phyloP scores from a whole-genome alignment of 1,284 basidiomycete species.

The Entoloma clypeatum region DNA sequence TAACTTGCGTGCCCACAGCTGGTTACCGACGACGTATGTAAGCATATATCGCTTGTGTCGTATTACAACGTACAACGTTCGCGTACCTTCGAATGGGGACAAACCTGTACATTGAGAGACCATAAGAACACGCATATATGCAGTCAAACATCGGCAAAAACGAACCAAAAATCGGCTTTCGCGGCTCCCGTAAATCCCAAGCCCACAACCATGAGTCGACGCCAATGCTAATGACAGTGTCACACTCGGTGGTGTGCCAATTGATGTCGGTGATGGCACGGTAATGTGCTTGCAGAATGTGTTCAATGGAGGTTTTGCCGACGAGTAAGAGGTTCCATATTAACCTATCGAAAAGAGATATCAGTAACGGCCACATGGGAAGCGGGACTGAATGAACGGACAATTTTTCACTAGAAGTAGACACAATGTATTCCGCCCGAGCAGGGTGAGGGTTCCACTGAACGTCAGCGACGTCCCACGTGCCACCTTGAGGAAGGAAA shows the following conservation, averaged over 20 bases:
- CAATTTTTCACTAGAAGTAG: slow-evolving; percentile 93
- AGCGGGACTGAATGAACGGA: slow-evolving; percentile 30
- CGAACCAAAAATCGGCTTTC: slow-evolving; percentile 64
- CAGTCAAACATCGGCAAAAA: background rate
- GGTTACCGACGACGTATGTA: too few species aligned
- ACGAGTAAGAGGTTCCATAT: slow-evolving; percentile 88
- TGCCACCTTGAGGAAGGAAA: slow-evolving; percentile 92
- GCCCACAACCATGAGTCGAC: slow-evolving; percentile 83
- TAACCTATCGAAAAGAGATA: slow-evolving; percentile 41
- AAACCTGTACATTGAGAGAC: slow-evolving; percentile 44
- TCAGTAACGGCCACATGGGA: slow-evolving; percentile 3
- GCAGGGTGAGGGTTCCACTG: slow-evolving; percentile 95
- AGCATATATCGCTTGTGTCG: too few species aligned
- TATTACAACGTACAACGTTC: too few species aligned
- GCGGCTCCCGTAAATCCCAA: slow-evolving; percentile 76
- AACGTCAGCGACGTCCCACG: slow-evolving; percentile 95
- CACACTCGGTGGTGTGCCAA: slow-evolving; percentile 85
- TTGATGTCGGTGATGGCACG: slow-evolving; percentile 95
- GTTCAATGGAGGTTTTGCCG: slow-evolving; percentile 74
- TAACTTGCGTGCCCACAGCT: slow-evolving; percentile 91
- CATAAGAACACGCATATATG: background rate
- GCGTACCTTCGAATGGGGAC: slow-evolving; percentile 70
- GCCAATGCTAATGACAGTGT: slow-evolving; percentile 72
- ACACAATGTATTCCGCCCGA: slow-evolving; percentile 87
- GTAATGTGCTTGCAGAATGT: slow-evolving; percentile 82